Conservation (phyloP, 805 yeast genomes). For the Candida broadrunensis region DNA sequence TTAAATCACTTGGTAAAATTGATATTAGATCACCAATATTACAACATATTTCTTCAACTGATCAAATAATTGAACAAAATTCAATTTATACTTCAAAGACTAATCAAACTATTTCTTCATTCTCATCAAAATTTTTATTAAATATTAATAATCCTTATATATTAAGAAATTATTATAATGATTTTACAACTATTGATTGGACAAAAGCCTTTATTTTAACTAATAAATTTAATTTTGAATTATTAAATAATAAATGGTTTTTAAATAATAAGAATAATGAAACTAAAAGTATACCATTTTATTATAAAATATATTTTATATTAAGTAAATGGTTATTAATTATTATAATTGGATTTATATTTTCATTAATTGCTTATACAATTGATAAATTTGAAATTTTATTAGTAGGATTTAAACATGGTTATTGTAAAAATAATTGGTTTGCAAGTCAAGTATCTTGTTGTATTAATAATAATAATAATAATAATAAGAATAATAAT, state of each 20-base stretch:
- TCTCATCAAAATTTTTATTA: slow-evolving; percentile 12
- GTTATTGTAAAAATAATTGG: slow-evolving; percentile 48
- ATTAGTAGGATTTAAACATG: slow-evolving; percentile 50
- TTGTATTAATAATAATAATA: slow-evolving; percentile 29
- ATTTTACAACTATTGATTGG: slow-evolving; percentile 64
- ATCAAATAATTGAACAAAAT: slow-evolving; percentile 4
- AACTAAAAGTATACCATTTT: slow-evolving; percentile 14
- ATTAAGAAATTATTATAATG: slow-evolving; percentile 46
- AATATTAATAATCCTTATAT: slow-evolving; percentile 15
- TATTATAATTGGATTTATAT: slow-evolving; percentile 40
- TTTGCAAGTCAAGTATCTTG: slow-evolving; percentile 41
- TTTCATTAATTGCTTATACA: slow-evolving; percentile 47
- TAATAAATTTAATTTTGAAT: slow-evolving; percentile 36
- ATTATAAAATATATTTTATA: slow-evolving; percentile 27
- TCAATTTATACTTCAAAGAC: slow-evolving; percentile 12
- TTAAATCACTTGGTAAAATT: slow-evolving; percentile 15
- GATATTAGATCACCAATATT: slow-evolving; percentile 18
- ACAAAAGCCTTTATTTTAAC: slow-evolving; percentile 46
- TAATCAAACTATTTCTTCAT: slow-evolving; percentile 9
- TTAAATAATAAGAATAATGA: slow-evolving; percentile 3
- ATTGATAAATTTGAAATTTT: slow-evolving; percentile 48
- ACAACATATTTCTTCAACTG: slow-evolving; percentile 1
- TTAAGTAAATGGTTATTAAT: slow-evolving; percentile 51
- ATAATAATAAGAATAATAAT: too few species aligned
- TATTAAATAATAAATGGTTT: slow-evolving; percentile 29